Evolutionary conservation across 352 stramenopile genomes (phyloP).

Genomic region (Peronospora tabacina): DNA sequence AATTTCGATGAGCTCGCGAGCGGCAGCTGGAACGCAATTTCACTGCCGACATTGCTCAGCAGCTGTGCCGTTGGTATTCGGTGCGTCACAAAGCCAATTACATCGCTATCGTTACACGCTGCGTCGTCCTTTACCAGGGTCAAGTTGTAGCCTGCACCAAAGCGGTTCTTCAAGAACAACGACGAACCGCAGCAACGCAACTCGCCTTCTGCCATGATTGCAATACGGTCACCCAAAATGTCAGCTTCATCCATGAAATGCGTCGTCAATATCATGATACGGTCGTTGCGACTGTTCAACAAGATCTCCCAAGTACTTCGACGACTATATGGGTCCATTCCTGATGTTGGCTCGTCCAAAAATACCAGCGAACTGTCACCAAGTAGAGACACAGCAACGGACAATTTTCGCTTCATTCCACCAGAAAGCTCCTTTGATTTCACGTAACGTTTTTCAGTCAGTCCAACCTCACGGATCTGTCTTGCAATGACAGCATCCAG

Average conservation of each 20-base stretch:
- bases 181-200: slow-evolving; percentile 64
- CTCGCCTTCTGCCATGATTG: slow-evolving; percentile 82
- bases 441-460: slow-evolving; percentile 52
- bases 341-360: slow-evolving; percentile 88
- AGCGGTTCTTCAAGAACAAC: slow-evolving; percentile 76
- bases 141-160: slow-evolving; percentile 63
- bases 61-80: slow-evolving; percentile 35
- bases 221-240: slow-evolving; percentile 72
- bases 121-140: slow-evolving; percentile 50
- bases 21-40: slow-evolving; percentile 66
- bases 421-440: slow-evolving; percentile 60
- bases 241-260: slow-evolving; percentile 94
- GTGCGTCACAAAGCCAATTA: slow-evolving; percentile 31
- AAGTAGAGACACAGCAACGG: slow-evolving; percentile 85
- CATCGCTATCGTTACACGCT: slow-evolving; percentile 23
- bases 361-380: slow-evolving; percentile 80
- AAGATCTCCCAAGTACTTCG: slow-evolving; percentile 89
- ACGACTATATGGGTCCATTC: slow-evolving; percentile 93
- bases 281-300: slow-evolving; percentile 45
- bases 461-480: slow-evolving; percentile 51
- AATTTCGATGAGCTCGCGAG: slow-evolving; percentile 43
- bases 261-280: slow-evolving; percentile 86
- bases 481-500: slow-evolving; percentile 27
- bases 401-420: slow-evolving; percentile 90
- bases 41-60: slow-evolving; percentile 62